Base-by-base conservation (phyloP, 2,329 filamentous ascomycete species). In the Cadophora malorum region DNA sequence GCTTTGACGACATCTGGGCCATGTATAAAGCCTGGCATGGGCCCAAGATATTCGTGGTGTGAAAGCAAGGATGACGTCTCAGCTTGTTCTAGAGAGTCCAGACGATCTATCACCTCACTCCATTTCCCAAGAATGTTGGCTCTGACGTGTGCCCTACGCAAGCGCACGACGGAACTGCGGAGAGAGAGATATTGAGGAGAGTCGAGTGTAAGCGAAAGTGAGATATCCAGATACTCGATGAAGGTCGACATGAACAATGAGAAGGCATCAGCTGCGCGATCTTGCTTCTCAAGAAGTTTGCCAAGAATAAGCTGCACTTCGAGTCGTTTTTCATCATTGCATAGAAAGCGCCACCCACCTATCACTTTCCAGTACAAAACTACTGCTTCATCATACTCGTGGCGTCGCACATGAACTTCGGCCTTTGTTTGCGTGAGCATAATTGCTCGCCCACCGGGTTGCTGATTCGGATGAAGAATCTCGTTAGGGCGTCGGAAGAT, bases 1-100 rank as follows among this genome's bases (percentile, higher is more conserved):
- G 56, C 35, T 58, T 59, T 65, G 53, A 53, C 63, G 14, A 59
- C 53, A 25, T 65, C 53, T 38, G 53, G 33, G 16, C 28, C 63
- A 45, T 49, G 28, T 59, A 25, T 59, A 25, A 49, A 47, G 25
- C 23, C 58, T 60, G 16, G 63, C 28, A 5, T 50, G 14, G 25
- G 45, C 19, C n/a, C 45, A 10, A 21, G 45, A 21, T 21, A 49
- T 7, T 49, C 45, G 45, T 49, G 19, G 7, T 49, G 45, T 21
- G 45, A 49, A 8, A 49, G 45, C 1, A 49, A 49, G 6, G 45
- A 49, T 7, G 2, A 4, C 1, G 45, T 49, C n/a, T 49, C 45
- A 9, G 19, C 45, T 21, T 49, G 3, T 2, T n/a, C 45, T 21
- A 49, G 45, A 21, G 6, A 21, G 12, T 21, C 45, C 9, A 49